Evolutionary conservation across 495 filamentous ascomycete genomes (phyloP).

Genomic region (Antarctomyces pellizariae): DNA sequence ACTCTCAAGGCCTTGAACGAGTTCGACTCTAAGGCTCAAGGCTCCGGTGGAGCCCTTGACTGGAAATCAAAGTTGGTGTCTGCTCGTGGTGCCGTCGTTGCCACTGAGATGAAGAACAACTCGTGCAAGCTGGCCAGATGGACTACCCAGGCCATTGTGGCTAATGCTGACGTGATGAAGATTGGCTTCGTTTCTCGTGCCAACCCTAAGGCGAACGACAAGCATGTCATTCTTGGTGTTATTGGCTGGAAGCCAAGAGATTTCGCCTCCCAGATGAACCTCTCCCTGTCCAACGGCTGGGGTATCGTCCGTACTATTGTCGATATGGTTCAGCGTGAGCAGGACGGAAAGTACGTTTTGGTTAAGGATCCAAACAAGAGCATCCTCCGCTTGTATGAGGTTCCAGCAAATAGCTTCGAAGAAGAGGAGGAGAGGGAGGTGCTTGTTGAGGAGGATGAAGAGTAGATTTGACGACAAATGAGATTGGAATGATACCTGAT

Average conservation of each 20-base stretch:
- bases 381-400: constrained; percentile 76
- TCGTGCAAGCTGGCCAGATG: constrained; percentile 90
- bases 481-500: too few relatives aligned
- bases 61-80: constrained; percentile 84
- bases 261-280: constrained; percentile 93
- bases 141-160: constrained; percentile 88
- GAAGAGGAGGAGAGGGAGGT: constrained; percentile 23
- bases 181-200: constrained; percentile 92
- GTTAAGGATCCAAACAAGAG: constrained; percentile 90
- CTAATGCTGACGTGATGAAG: constrained; percentile 93
- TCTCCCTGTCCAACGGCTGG: constrained; percentile 92
- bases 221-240: constrained; percentile 86
- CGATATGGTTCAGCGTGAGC: constrained; percentile 59
- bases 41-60: constrained; percentile 79
- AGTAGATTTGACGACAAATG: too few relatives aligned
- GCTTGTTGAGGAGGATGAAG: constrained; percentile 10
- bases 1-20: constrained; percentile 94
- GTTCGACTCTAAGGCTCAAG: constrained; percentile 93
- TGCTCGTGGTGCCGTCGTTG: constrained; percentile 86
- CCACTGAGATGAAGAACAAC: constrained; percentile 99
- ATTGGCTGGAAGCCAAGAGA: constrained; percentile 92
- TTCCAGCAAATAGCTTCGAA: constrained; percentile 71
- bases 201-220: constrained; percentile 71
- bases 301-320: constrained; percentile 94
- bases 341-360: constrained; percentile 47